phyloP scores from a whole-genome alignment of 2,329 filamentous ascomycete species.

The Scedosporium dehoogii region DNA sequence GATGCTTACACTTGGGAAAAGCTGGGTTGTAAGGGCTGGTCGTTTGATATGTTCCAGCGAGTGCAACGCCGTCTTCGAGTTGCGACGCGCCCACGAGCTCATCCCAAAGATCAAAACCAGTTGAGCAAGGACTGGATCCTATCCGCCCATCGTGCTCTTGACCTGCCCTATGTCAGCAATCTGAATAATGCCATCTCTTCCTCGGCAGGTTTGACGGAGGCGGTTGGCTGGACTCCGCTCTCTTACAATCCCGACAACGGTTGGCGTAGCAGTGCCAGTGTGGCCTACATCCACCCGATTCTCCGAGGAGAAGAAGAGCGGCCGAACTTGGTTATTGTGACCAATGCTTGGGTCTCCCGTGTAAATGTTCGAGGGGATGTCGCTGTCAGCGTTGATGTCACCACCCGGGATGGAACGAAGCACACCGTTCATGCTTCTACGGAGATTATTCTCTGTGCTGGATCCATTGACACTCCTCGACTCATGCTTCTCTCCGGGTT shows the following conservation, averaged over 20 bases:
- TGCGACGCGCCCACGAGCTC: constrained; percentile 56
- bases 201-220: constrained; percentile 61
- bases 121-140: constrained; percentile 85
- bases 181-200: constrained; percentile 77
- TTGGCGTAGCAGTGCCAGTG: constrained; percentile 72
- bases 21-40: constrained; percentile 76
- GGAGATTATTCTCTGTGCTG: constrained; percentile 73
- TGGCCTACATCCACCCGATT: constrained; percentile 89
- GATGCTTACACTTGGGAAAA: constrained; percentile 78
- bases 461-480: constrained; percentile 72
- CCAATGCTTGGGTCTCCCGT: constrained; percentile 78
- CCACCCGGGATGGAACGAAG: constrained; percentile 40
- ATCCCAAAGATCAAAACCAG: constrained; percentile 88
- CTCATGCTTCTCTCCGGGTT: constrained; percentile 49
- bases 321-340: constrained; percentile 76
- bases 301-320: constrained; percentile 72
- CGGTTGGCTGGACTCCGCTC: constrained; percentile 84
- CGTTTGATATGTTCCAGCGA: constrained; percentile 74
- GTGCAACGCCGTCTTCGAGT: constrained; percentile 22
- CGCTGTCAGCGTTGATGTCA: constrained; percentile 66
- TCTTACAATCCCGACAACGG: constrained; percentile 87
- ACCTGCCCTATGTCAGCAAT: constrained; percentile 73
- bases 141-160: constrained; percentile 66
- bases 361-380: constrained; percentile 61
- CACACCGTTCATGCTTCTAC: constrained; percentile 53